Base-by-base conservation (phyloP, 208 protist genomes). In the Tritrichomonas foetus region DNA sequence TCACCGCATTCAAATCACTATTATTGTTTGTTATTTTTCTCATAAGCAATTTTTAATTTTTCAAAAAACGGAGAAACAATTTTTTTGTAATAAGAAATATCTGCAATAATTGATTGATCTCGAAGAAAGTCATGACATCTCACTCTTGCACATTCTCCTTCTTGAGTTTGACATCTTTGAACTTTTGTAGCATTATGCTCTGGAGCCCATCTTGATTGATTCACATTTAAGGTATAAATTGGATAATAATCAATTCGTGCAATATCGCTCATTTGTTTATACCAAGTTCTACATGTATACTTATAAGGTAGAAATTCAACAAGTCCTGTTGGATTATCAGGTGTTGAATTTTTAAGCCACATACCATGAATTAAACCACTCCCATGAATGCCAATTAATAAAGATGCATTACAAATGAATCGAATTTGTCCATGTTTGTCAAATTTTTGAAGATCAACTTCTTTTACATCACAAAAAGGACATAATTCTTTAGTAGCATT, bases 331-430 rank as follows among this genome's bases (percentile, higher is more conserved):
- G 41, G 41, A 3, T 22, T 33, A 39, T 36, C 47, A 5, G 53
- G 8, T 89, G 78, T 57, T 0, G 78, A 89, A 89, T 41, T 41
- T 27, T 49, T 39, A 11, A 57, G 5, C 78, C 78, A 89, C 78
- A 89, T 39, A 39, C 8, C 41, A 36, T 89, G 78, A 39, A 47
- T 89, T 57, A 89, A 57, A 33, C 78, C 78, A 57, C 78, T 89
- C 39, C 78, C 78, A 89, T 89, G 78, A 3, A 89, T 39, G 53
- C 78, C 78, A 57, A 57, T 57, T 39, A 89, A 39, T 57, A 89
- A 57, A 61, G 78, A 89, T 39, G 47, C 41, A 5, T 0, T 11
- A 57, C 47, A 57, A 39, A 47, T 89, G 9, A 89, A 27, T 39
- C 16, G 1, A 57, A 89, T 36, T 89, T 89, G 78, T 16, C 44